Base-by-base conservation (phyloP, 2,329 filamentous ascomycete genomes). In the Claviceps quebecensis region DNA sequence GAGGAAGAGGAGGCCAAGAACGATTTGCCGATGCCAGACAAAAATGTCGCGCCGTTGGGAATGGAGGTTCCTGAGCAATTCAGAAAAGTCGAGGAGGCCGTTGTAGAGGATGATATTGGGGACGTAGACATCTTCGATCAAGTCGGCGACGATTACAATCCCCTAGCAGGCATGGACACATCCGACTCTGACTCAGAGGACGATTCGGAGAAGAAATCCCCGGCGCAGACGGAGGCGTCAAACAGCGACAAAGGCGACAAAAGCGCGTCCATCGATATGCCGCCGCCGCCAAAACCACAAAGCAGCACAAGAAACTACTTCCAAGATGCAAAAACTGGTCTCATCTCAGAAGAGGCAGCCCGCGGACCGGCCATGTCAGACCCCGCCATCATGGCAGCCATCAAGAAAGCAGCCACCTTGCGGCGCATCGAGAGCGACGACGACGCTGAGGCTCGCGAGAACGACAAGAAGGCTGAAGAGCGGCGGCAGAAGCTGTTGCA, bases 391-490 rank as follows among this genome's bases (percentile, higher is more conserved):
- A 75, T 89, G 56, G 88, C 87, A 3, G 88, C 88, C 0, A 76
- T 98, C 60, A 87, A 89, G 67, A 89, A 89, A 65, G 91, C 91
- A 9, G 85, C 86, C 17, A 72, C 80, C 9, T 72, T 88, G 51
- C 71, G 76, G 65, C 72, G 72, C 53, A 68, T 71, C 58, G 52
- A 69, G 59, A 61, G 64, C 59, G 58, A 65, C 57, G 60, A 67
- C 45, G 65, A 69, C 11, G 66, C 69, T 38, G 65, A 66, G n/a
- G 37, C 50, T 19, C 38, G 45, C 5, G 60, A 69, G 54, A 71
- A 70, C 49, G 71, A 72, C 5, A 71, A 67, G 58, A 79, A 79
- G 1, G 78, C 81, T 55, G 78, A 84, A 55, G 81, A 82, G 48
- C 82, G 84, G 7, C 79, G 83, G 49, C 84, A 81, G 65, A 84